Evolutionary conservation across 2,329 filamentous ascomycete genomes (phyloP).

Genomic region (Chalaropsis ovoidea): DNA sequence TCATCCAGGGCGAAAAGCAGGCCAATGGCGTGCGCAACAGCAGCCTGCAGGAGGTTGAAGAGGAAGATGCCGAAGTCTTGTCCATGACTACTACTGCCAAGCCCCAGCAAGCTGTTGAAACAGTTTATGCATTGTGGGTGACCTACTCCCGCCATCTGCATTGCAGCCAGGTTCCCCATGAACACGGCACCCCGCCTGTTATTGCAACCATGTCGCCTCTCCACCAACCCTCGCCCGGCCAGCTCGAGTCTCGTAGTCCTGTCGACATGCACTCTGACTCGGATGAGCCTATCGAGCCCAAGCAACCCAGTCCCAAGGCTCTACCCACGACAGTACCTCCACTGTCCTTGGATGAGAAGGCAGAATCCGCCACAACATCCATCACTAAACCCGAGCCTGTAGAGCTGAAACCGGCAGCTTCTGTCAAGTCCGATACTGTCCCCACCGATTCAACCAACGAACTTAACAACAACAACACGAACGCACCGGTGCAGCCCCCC

Average conservation of each 20-base stretch:
- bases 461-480: not conserved
- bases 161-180: slow-evolving; percentile 51
- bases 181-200: slow-evolving; percentile 49
- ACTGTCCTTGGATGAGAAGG: slow-evolving; percentile 19
- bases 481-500: not conserved
- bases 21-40: slow-evolving; percentile 51
- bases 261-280: slow-evolving; percentile 25
- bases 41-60: slow-evolving; percentile 49
- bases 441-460: not conserved
- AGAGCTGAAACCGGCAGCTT: not conserved
- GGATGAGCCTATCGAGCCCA: slow-evolving; percentile 27
- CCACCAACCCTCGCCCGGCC: slow-evolving; percentile 68
- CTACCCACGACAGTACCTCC: slow-evolving; percentile 7
- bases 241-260: slow-evolving; percentile 34
- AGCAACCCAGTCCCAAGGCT: slow-evolving; percentile 31
- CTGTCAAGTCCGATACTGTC: not conserved
- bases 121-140: slow-evolving; percentile 93
- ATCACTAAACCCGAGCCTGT: not conserved
- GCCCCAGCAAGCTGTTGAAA: slow-evolving; percentile 49
- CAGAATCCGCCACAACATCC: not conserved
- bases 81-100: not conserved
- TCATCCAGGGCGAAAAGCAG: slow-evolving; percentile 78
- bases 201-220: slow-evolving; percentile 61
- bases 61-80: slow-evolving; percentile 34
- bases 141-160: slow-evolving; percentile 93